Base-by-base conservation (phyloP, 106 monocot genomes). In the Dioscorea dumetorum region DNA sequence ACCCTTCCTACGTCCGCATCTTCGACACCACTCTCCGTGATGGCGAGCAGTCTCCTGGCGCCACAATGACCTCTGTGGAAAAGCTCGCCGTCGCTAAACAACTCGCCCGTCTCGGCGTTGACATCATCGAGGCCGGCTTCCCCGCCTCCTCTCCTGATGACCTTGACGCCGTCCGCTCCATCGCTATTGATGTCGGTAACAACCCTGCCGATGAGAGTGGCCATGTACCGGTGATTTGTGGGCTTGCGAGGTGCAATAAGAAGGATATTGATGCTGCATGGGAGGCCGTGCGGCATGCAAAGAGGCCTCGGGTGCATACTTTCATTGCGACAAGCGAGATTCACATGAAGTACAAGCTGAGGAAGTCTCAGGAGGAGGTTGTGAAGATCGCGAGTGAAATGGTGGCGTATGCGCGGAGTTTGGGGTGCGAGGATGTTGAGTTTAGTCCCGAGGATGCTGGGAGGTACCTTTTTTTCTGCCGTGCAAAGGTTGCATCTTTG, bases 21-120 rank as follows among this genome's bases (percentile, higher is more conserved):
- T 88, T 92, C 79, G 97, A 99, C 71, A 93, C 92, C 68, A 99
- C 97, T 33, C 85, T 99, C 70, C 86, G 97, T 50, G 97, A 99
- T 73, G 93, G 92, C 66, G 97, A 99, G 89, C 97, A 99, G 76
- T 90, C 97, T 12, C 97, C 97, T 5, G 97, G 97, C 49, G 97
- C 97, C 74, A 85, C 92, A 60, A 99, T 99, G 97, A 99, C 90
- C 58, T 80, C 78, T 77, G 34, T 28, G 20, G 86, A 99, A 81
- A 99, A 93, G 87, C 82, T 99, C 52, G 77, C 85, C 48, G 68
- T 93, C 54, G 97, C 97, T 5, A 79, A 80, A 63, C 84, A 81
- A 58, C 87, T 99, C 58, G 60, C 87, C 52, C 68, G 67, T 51
- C 90, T 99, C 12, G 85, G 97, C 23, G 97, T 99, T 22, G 92